Evolutionary conservation across 768 basidiomycete genomes (phyloP).

Genomic region (Astraeus odoratus): DNA sequence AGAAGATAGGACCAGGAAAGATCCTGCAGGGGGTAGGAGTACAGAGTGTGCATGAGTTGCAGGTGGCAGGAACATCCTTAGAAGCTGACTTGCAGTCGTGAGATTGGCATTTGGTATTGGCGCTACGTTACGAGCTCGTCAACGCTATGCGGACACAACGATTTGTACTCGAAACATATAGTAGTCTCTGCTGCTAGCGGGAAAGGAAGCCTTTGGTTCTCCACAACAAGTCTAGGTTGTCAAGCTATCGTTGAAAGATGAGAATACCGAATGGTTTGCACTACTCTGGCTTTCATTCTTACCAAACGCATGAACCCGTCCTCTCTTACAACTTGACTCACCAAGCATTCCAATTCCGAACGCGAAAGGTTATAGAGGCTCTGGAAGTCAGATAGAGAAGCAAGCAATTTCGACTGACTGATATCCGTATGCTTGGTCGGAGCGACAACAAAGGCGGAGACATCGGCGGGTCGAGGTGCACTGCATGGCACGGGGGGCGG

Average conservation of each 20-base stretch:
- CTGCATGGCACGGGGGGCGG: slow-evolving; percentile 25
- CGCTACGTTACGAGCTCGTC: slow-evolving; percentile 1
- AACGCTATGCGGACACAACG: no score
- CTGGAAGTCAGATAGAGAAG: slow-evolving; percentile 38
- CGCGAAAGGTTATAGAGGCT: slow-evolving; percentile 49
- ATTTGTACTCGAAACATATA: neutral
- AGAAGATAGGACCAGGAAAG: slow-evolving; percentile 51
- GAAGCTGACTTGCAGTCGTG: slow-evolving; percentile 19
- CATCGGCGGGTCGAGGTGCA: slow-evolving; percentile 5
- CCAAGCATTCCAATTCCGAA: slow-evolving; percentile 46
- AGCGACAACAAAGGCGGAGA: slow-evolving; percentile 5
- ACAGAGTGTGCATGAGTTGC: slow-evolving; percentile 60
- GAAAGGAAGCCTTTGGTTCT: slow-evolving; percentile 35
- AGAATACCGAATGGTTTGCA: slow-evolving; percentile 4
- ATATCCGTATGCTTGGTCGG: slow-evolving; percentile 2
- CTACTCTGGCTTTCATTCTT: slow-evolving; percentile 12
- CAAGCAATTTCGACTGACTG: slow-evolving; percentile 21
- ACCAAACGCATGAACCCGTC: slow-evolving; percentile 77
- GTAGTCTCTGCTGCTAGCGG: slow-evolving; percentile 7
- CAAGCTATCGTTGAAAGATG: slow-evolving; percentile 36
- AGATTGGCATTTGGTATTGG: neutral
- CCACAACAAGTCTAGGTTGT: slow-evolving; percentile 49
- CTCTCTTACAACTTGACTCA: slow-evolving; percentile 59
- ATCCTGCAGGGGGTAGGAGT: slow-evolving; percentile 62
- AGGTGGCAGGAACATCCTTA: slow-evolving; percentile 43